Conservation (phyloP, 73 alveolate species). For the Symbiodinium natans region DNA sequence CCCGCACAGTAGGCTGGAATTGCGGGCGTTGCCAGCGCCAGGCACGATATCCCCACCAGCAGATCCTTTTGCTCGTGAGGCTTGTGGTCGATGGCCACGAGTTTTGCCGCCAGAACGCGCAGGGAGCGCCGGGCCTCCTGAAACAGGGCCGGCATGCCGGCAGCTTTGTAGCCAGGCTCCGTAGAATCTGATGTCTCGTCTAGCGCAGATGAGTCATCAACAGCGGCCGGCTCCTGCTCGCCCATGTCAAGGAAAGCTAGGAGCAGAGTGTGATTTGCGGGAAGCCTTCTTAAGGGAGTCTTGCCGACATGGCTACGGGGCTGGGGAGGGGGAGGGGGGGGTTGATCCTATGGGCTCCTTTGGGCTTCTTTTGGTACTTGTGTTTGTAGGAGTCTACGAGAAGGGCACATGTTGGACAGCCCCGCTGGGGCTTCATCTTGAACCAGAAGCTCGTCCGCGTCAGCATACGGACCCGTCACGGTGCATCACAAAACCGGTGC, state of each 20-base stretch:
- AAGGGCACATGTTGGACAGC: too few relatives aligned
- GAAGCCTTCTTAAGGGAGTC: too few relatives aligned
- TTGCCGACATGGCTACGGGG: too few relatives aligned
- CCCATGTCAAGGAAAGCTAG: neutral
- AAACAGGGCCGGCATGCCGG: neutral
- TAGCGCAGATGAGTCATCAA: neutral
- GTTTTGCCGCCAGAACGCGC: neutral
- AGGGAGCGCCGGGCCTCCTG: neutral
- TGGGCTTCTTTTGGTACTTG: too few relatives aligned
- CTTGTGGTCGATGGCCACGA: neutral
- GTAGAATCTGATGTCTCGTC: neutral
- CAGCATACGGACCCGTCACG: too few relatives aligned
- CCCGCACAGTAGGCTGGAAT: constrained; percentile 44
- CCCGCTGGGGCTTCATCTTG: too few relatives aligned
- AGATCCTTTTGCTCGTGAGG: neutral
- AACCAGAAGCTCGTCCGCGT: too few relatives aligned
- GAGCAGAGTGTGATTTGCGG: too few relatives aligned
- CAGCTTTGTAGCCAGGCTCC: neutral
- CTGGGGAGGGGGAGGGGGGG: too few relatives aligned
- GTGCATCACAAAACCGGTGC: too few relatives aligned
- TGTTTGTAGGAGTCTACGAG: too few relatives aligned
- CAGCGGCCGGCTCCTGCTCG: neutral
- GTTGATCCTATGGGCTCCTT: too few relatives aligned
- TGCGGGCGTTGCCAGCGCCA: constrained; percentile 56
- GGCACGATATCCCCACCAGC: constrained; percentile 49